Evolutionary conservation across 345 rosid species (phyloP).

Genomic region (Eucalyptus globulus): DNA sequence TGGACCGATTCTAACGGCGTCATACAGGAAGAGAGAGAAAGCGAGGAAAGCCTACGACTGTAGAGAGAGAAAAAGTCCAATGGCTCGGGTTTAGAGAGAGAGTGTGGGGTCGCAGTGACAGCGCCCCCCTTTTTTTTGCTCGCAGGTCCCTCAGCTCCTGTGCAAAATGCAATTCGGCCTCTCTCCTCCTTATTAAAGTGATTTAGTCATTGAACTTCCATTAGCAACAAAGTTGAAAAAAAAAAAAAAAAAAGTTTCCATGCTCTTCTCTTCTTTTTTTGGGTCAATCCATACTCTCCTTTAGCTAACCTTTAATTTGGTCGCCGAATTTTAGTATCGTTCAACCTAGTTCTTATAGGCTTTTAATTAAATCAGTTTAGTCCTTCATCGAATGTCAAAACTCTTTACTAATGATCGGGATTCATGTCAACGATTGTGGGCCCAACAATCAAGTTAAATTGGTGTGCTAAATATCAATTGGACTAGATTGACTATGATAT

Average conservation of each 20-base stretch:
- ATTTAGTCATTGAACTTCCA: background rate
- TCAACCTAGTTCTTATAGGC: background rate
- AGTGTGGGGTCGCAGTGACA: background rate
- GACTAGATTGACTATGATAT: background rate
- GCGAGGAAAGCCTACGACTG: background rate
- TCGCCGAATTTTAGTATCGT: background rate
- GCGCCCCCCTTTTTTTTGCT: background rate
- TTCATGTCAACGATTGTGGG: background rate
- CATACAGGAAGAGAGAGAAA: background rate
- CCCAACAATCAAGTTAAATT: too few relatives aligned
- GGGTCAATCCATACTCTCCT: background rate
- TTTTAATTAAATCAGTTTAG: background rate
- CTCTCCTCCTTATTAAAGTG: background rate
- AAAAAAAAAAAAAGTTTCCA: background rate
- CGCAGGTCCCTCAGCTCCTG: background rate
- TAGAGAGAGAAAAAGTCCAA: background rate
- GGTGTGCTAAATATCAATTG: background rate
- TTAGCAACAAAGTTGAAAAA: background rate
- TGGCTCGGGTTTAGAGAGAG: background rate
- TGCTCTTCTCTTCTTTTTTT: background rate
- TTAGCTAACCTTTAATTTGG: background rate
- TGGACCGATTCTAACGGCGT: conserved; percentile 9
- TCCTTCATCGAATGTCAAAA: background rate
- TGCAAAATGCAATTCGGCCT: background rate
- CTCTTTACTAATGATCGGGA: rapidly evolving